Conservation (phyloP, 2,329 filamentous ascomycete genomes). For the Aspergillus tanneri region DNA sequence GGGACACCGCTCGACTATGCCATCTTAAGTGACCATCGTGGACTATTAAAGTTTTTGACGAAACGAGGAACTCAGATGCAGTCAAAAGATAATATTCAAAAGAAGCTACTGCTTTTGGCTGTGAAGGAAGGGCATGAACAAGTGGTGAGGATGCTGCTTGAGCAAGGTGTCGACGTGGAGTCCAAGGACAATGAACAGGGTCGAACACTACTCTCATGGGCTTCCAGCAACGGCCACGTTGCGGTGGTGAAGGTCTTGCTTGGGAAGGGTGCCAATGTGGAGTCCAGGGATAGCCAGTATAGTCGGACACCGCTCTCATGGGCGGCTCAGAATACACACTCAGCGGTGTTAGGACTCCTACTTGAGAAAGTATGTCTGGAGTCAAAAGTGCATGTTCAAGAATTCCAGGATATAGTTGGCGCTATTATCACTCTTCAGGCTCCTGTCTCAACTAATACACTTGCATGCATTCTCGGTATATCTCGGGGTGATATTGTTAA, state of each 20-base stretch:
- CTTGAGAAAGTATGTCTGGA: background rate
- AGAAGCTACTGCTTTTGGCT: background rate
- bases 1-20: constrained; percentile 4
- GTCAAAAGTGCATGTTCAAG: background rate
- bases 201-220: background rate
- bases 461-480: constrained; percentile 1
- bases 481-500: constrained; percentile 3
- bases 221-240: background rate
- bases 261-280: background rate
- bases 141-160: background rate
- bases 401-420: constrained; percentile 6
- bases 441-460: constrained; percentile 5
- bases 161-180: background rate
- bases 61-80: background rate
- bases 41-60: background rate
- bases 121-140: background rate
- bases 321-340: background rate
- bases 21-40: background rate
- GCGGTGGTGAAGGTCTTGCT: background rate
- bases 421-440: constrained; percentile 2
- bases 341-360: background rate
- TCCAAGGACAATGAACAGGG: background rate
- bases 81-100: background rate
- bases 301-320: background rate
- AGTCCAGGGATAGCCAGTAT: background rate